Conservation (phyloP, 2,329 filamentous ascomycete species). For the Gnomoniopsis smithogilvyi region DNA sequence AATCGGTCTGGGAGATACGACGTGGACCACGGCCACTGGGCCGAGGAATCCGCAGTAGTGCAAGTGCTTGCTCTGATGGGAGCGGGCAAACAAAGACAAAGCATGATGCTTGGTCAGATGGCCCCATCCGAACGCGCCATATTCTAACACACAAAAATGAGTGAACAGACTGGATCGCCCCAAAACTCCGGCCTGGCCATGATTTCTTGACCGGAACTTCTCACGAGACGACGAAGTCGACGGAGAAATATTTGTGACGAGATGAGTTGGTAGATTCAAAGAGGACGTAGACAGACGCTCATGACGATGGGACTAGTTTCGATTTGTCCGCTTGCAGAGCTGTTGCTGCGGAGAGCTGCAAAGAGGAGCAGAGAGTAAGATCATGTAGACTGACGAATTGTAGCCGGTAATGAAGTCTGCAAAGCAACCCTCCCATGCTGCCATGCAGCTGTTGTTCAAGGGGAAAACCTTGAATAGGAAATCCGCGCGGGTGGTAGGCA, state of each 20-base stretch:
- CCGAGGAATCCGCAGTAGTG: neutral
- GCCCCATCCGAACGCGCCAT: neutral
- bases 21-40: neutral
- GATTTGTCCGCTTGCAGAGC: slow-evolving; percentile 1
- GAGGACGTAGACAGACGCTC: neutral
- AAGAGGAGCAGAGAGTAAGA: neutral
- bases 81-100: no score
- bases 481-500: neutral
- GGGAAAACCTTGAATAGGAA: neutral
- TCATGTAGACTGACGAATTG: slow-evolving; percentile 1
- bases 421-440: slow-evolving; percentile 6
- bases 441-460: neutral
- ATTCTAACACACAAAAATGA: neutral
- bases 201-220: neutral
- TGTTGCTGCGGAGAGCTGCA: neutral
- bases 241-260: neutral
- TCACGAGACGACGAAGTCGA: neutral
- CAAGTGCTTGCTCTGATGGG: neutral
- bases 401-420: slow-evolving; percentile 5
- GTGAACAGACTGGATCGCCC: neutral
- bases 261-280: neutral
- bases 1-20: neutral
- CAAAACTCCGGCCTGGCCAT: neutral
- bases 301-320: neutral
- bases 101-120: no score